phyloP scores from a whole-genome alignment of 2,329 filamentous ascomycete genomes.

The Tolypocladium amazonense region DNA sequence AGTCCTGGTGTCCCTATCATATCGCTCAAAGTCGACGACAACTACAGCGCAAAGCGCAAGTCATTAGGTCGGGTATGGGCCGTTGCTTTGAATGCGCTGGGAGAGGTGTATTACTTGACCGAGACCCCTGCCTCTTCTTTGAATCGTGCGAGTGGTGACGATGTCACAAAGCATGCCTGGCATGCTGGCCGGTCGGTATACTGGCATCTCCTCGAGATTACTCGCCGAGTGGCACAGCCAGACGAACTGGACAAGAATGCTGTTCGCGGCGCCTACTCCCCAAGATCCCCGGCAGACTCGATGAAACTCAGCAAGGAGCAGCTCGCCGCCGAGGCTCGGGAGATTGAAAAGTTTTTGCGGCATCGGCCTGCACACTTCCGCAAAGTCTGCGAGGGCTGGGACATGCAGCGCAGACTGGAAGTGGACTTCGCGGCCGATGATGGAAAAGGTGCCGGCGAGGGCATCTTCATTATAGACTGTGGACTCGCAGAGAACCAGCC shows the following conservation, averaged over 20 bases:
- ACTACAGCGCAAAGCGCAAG: conserved; percentile 62
- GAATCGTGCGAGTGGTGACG: conserved; percentile 37
- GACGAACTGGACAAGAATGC: conserved; percentile 63
- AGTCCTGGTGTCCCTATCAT: conserved; percentile 91
- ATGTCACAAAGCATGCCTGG: conserved; percentile 63
- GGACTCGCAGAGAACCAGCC: conserved; percentile 51
- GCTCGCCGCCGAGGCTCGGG: conserved; percentile 63
- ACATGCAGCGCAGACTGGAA: conserved; percentile 77
- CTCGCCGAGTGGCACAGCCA: conserved; percentile 57
- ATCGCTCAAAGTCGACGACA: conserved; percentile 72
- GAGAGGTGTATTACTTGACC: conserved; percentile 79
- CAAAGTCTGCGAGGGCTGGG: conserved; percentile 72
- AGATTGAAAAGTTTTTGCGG: conserved; percentile 67
- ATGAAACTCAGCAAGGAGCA: conserved; percentile 64
- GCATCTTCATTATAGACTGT: conserved; percentile 62
- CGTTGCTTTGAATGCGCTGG: conserved; percentile 86
- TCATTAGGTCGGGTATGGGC: conserved; percentile 70
- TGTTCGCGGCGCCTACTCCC: conserved; percentile 66
- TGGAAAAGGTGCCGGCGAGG: conserved; percentile 65
- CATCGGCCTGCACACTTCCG: conserved; percentile 71
- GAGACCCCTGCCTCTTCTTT: conserved; percentile 52
- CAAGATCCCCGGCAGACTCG: conserved; percentile 63
- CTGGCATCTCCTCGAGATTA: conserved; percentile 74
- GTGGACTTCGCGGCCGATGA: conserved; percentile 85
- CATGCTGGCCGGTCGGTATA: conserved; percentile 64